phyloP scores from a whole-genome alignment of 345 rosid species.

The Acer campestre region DNA sequence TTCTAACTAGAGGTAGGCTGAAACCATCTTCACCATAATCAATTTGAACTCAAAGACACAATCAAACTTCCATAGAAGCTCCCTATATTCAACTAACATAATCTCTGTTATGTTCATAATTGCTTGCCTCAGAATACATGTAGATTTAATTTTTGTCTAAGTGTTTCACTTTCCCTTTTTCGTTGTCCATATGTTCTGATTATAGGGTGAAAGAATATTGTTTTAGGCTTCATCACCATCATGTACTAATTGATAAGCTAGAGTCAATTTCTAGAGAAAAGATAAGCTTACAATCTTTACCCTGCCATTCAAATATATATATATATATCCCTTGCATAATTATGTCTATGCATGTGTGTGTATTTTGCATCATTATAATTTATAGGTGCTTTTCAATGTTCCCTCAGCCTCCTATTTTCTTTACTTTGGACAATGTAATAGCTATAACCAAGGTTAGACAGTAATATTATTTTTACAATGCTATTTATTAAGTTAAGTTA shows the following conservation, averaged over 20 bases:
- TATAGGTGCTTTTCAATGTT: neutral
- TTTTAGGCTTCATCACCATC: neutral
- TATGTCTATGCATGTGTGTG: no score
- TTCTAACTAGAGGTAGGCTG: no score
- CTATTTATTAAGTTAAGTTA: neutral
- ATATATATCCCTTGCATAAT: no score
- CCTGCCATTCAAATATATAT: no score
- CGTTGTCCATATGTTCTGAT: neutral
- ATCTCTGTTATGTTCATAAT: neutral
- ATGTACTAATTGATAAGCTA: neutral
- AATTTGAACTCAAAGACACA: no score
- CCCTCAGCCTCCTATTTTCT: neutral
- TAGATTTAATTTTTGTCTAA: neutral
- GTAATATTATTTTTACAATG: neutral
- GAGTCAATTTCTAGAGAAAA: neutral
- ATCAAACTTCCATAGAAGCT: no score
- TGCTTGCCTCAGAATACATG: neutral
- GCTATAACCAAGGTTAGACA: neutral
- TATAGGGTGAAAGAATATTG: neutral
- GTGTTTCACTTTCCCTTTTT: neutral
- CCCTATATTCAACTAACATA: neutral
- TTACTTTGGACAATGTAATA: neutral
- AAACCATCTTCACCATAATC: no score
- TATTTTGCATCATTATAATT: neutral
- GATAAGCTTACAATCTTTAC: no score